Conservation (phyloP, 179 eudicot genomes). For the Heliamphora pulchella region DNA sequence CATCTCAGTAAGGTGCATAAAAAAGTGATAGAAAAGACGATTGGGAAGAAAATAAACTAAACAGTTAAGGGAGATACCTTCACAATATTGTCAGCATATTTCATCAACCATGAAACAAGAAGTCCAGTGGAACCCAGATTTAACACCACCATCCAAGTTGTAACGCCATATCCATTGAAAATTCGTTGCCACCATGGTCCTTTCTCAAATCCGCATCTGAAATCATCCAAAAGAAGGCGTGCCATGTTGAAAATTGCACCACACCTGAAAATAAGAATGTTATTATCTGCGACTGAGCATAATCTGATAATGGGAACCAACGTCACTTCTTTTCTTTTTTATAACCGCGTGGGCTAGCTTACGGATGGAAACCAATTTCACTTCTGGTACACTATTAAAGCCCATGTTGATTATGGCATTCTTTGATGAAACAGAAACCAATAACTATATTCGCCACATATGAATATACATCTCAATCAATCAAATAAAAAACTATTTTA, state of each 20-base stretch:
- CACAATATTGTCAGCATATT: slow-evolving; percentile 91
- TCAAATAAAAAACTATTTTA: neutral
- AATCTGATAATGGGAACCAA: neutral
- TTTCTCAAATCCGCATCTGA: slow-evolving; percentile 70
- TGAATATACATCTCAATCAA: neutral
- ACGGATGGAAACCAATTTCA: neutral
- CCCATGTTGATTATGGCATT: neutral
- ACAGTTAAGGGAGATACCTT: slow-evolving; percentile 42
- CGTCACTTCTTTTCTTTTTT: neutral
- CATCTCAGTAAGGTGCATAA: neutral
- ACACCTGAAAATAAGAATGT: slow-evolving; percentile 40
- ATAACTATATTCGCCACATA: neutral
- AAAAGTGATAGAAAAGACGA: neutral
- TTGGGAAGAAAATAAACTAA: neutral
- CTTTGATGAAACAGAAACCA: neutral
- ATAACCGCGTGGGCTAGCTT: too few relatives aligned
- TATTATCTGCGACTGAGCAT: neutral
- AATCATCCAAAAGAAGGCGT: slow-evolving; percentile 66
- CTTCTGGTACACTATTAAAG: neutral
- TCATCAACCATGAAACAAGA: slow-evolving; percentile 96
- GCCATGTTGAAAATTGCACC: slow-evolving; percentile 89
- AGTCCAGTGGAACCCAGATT: slow-evolving; percentile 94
- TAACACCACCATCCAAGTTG: slow-evolving; percentile 91
- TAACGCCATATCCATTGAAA: slow-evolving; percentile 69
- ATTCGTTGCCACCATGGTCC: slow-evolving; percentile 93